A percentile compares a stretch with the other conserved stretches of the same genome.
phyloP scores from a whole-genome alignment of 2,329 filamentous ascomycete genomes.

The Bipolaris zeicola region DNA sequence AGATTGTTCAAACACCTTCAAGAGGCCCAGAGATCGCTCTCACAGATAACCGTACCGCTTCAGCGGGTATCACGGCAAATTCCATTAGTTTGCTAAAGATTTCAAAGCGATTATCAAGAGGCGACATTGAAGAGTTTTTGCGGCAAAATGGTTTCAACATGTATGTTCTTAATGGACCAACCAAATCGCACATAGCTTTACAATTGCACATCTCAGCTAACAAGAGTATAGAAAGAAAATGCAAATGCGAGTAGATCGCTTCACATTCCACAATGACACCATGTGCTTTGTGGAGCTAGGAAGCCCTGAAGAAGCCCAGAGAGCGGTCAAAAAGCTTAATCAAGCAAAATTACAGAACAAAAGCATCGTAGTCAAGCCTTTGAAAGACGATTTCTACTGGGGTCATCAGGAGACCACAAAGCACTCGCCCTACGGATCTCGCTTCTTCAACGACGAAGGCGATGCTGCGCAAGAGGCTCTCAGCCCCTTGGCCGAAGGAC shows the following conservation, averaged over 20 bases:
- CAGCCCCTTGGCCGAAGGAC: slow-evolving; percentile 23
- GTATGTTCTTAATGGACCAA: slow-evolving; percentile 17
- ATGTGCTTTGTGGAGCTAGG: slow-evolving; percentile 25
- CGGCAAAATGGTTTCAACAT: slow-evolving; percentile 21
- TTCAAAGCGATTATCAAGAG: slow-evolving; percentile 10
- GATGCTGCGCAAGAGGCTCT: slow-evolving; percentile 15
- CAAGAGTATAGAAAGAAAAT: slow-evolving; percentile 20
- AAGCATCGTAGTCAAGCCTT: slow-evolving; percentile 1
- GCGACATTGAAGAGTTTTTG: slow-evolving; percentile 22
- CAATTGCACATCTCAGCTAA: slow-evolving; percentile 10
- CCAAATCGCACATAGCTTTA: background rate
- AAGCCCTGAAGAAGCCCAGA: slow-evolving; percentile 23
- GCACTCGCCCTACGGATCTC: background rate
- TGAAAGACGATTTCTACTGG: slow-evolving; percentile 21
- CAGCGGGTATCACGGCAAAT: slow-evolving; percentile 2
- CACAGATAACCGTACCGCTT: slow-evolving; percentile 2
- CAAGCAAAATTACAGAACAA: background rate
- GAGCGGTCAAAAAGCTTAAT: slow-evolving; percentile 16
- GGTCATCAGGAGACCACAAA: background rate
- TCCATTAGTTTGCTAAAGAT: slow-evolving; percentile 21
- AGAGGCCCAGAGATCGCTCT: slow-evolving; percentile 11
- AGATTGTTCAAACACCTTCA: slow-evolving; percentile 10
- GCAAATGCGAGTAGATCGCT: slow-evolving; percentile 27
- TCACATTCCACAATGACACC: slow-evolving; percentile 20
- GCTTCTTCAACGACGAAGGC: slow-evolving; percentile 17